Conservation (phyloP, 2,329 filamentous ascomycete species). For the Fusarium oligoseptatum region DNA sequence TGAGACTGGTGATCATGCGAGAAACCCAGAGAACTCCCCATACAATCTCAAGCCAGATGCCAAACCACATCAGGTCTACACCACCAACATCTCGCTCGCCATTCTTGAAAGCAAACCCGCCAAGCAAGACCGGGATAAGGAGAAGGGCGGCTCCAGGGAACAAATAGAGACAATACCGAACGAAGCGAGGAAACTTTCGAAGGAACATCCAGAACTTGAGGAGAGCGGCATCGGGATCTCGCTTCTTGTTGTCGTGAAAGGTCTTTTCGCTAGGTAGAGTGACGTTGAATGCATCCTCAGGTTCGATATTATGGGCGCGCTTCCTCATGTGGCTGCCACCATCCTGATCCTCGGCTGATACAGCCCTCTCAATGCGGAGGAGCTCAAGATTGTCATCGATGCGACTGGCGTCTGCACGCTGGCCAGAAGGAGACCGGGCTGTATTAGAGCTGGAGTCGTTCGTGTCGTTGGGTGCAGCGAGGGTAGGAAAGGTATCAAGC, state of each 20-base stretch:
- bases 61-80: constrained; percentile 88
- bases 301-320: constrained; percentile 52
- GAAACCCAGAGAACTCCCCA: constrained; percentile 92
- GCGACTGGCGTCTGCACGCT: constrained; percentile 53
- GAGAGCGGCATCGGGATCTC: constrained; percentile 51
- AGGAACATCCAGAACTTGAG: constrained; percentile 60
- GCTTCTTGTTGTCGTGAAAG: constrained; percentile 44
- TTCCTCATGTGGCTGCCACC: constrained; percentile 41
- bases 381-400: constrained; percentile 64
- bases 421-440: constrained; percentile 42
- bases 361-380: constrained; percentile 60
- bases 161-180: constrained; percentile 64
- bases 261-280: constrained; percentile 43
- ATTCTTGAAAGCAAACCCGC: constrained; percentile 55
- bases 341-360: constrained; percentile 60
- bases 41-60: constrained; percentile 93
- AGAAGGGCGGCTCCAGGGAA: constrained; percentile 61
- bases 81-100: constrained; percentile 65
- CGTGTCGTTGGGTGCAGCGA: constrained; percentile 41
- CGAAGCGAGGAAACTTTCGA: constrained; percentile 63
- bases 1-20: constrained; percentile 64
- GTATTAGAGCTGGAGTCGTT: constrained; percentile 33
- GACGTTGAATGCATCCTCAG: constrained; percentile 63
- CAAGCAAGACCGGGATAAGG: constrained; percentile 62
- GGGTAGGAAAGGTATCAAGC: constrained; percentile 49